Evolutionary conservation across 1,284 basidiomycete genomes (phyloP), one percentile per base, ranked within the genome.

Genomic region (Fomitopsis pinicola): DNA sequence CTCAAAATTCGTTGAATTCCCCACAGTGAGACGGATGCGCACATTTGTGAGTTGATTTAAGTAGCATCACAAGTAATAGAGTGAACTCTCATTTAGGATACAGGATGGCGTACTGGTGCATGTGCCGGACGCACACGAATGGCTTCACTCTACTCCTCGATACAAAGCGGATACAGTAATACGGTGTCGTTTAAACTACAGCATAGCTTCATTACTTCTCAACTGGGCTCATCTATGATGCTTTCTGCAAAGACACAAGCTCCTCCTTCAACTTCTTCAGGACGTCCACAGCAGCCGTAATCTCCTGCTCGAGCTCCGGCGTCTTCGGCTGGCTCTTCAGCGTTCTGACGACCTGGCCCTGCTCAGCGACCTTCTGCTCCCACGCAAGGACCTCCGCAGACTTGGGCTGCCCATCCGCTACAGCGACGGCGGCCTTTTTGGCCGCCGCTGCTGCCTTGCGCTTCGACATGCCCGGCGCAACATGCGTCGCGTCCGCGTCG

Each of bases 331-430:
- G 80, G n/a, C 71, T 82, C 74, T 92, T 92, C 68, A 91, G 69
- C 48, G 75, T 75, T 44, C 92, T 82, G 22, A 96, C 89, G 22
- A 82, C 69, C 59, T 85, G 81, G 0, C 91, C 92, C 73, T 96
- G 93, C 54, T 84, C 84, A 36, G 85, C 79, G 50, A 96, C 81
- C 78, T 87, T 87, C 59, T 81, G 83, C 75, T 91, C 90, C 62
- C 88, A 76, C 2, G 80, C 83, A 30, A 87, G 71, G 30, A 82
- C 82, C 73, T 89, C 88, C 3, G 83, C 79, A 2, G 87, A 83
- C 71, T 70, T 87, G 19, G 60, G 56, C 35, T 91, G 81, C 50
- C 71, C 75, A 60, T 77, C 79, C 66, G 79, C 82, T 28, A 74
- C 77, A 28, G 71, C 72, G 63, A 53, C 65, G 2, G 71, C 66